Evolutionary conservation across 1,284 basidiomycete species (phyloP).

Genomic region (Sporisorium exsertum): DNA sequence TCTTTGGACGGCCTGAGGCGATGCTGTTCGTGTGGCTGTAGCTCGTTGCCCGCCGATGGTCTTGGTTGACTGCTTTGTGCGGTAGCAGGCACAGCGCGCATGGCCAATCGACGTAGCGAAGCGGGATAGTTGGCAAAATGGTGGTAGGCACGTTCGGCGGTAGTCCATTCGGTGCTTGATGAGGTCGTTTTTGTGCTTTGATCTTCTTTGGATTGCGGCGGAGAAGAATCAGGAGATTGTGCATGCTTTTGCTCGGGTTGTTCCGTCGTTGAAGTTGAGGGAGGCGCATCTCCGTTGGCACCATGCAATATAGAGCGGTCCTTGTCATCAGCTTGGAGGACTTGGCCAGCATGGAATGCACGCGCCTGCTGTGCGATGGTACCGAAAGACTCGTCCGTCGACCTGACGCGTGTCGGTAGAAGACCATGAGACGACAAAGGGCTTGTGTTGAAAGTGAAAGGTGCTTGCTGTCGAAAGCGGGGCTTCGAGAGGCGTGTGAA

Average conservation of each 20-base stretch:
- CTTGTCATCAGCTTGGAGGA: conserved; percentile 3
- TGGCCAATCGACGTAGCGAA: conserved; percentile 58
- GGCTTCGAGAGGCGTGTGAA: conserved; percentile 16
- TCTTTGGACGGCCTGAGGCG: conserved; percentile 60
- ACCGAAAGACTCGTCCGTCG: too few species aligned
- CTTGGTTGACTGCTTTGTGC: conserved; percentile 4
- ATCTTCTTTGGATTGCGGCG: not conserved
- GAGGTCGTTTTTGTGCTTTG: not conserved
- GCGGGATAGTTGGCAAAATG: conserved; percentile 64
- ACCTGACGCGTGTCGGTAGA: not conserved
- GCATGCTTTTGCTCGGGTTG: not conserved
- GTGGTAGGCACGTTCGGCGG: conserved; percentile 42
- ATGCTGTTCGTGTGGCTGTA: conserved; percentile 23
- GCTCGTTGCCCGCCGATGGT: conserved; percentile 15
- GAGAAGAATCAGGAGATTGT: not conserved
- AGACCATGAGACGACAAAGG: not conserved
- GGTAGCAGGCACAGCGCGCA: conserved; percentile 52
- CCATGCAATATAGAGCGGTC: not conserved
- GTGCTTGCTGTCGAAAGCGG: not conserved
- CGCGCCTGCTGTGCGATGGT: conserved; percentile 21
- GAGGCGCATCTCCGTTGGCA: not conserved
- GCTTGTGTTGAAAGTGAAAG: not conserved
- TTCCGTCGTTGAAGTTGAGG: not conserved
- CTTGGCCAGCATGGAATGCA: conserved; percentile 14
- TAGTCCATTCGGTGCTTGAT: conserved; percentile 28